Conservation (phyloP, 129 eudicot genomes). For the Tagetes patula region DNA sequence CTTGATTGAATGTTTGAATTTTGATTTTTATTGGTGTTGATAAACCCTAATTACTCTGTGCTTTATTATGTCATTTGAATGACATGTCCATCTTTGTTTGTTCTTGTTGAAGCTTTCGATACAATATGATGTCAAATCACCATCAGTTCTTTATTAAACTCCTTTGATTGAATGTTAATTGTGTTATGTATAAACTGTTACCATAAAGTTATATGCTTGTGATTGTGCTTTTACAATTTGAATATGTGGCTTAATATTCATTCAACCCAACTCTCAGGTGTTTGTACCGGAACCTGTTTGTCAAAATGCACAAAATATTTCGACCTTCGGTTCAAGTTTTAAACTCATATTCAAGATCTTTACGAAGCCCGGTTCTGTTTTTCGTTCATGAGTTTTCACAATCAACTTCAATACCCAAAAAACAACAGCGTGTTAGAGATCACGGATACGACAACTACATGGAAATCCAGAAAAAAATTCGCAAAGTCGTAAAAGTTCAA, state of each 20-base stretch:
- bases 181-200: too few relatives aligned
- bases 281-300: constrained; percentile 28
- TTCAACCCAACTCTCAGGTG: not conserved
- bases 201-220: not conserved
- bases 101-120: too few relatives aligned
- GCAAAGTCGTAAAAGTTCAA: constrained; percentile 75
- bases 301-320: constrained; percentile 25
- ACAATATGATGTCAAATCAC: too few relatives aligned
- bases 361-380: not conserved
- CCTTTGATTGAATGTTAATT: too few relatives aligned
- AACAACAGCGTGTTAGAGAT: constrained; percentile 71
- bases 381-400: constrained; percentile 51
- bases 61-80: too few relatives aligned
- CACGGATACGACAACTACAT: constrained; percentile 85
- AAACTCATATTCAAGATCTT: constrained; percentile 9
- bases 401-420: constrained; percentile 86
- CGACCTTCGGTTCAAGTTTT: constrained; percentile 22
- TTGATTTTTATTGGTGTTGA: too few relatives aligned
- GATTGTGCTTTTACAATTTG: not conserved
- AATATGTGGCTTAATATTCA: not conserved
- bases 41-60: too few relatives aligned
- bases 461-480: constrained; percentile 84
- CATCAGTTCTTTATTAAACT: too few relatives aligned
- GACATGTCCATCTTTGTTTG: too few relatives aligned
- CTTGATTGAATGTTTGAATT: too few relatives aligned